These are phyloP conservation scores for Elaeis guineensis DNA, from an alignment of 176 grass and related monocot genomes.

Conservation along the genomic window DNA sequence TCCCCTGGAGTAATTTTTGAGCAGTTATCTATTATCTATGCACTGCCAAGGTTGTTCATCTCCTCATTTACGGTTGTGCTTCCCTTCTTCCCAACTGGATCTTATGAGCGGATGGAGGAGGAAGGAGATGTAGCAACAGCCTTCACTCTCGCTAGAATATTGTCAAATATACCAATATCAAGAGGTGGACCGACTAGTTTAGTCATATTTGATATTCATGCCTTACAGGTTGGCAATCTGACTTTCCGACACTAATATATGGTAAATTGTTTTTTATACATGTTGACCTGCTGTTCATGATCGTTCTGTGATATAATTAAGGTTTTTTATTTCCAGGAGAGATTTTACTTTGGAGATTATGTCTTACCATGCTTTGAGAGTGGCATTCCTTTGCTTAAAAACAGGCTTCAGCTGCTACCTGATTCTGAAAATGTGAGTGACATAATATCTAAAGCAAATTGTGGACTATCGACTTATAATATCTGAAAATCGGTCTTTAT, in stretches of 20 bases:
- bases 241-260: no score
- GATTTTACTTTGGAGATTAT: conserved; percentile 94
- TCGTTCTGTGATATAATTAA: no score
- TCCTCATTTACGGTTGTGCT: conserved; percentile 87
- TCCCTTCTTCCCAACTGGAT: conserved; percentile 91
- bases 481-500: background rate
- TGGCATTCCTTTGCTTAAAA: conserved; percentile 75
- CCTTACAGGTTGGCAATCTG: conserved; percentile 43
- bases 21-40: conserved; percentile 89
- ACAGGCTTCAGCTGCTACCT: conserved; percentile 62
- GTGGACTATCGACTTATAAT: background rate
- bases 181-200: conserved; percentile 86
- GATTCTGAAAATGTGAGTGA: conserved; percentile 79
- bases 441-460: background rate
- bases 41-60: conserved; percentile 86
- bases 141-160: conserved; percentile 75
- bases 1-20: conserved; percentile 78
- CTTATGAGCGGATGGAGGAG: conserved; percentile 95
- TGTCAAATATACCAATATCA: conserved; percentile 84
- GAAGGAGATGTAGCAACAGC: conserved; percentile 95
- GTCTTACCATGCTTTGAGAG: conserved; percentile 97
- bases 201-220: conserved; percentile 97
- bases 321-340: conserved; percentile 35
- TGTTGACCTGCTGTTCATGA: no score
- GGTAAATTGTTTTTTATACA: no score